Evolutionary conservation across 169 alveolate genomes (phyloP).

Genomic region (Neospora caninum): DNA sequence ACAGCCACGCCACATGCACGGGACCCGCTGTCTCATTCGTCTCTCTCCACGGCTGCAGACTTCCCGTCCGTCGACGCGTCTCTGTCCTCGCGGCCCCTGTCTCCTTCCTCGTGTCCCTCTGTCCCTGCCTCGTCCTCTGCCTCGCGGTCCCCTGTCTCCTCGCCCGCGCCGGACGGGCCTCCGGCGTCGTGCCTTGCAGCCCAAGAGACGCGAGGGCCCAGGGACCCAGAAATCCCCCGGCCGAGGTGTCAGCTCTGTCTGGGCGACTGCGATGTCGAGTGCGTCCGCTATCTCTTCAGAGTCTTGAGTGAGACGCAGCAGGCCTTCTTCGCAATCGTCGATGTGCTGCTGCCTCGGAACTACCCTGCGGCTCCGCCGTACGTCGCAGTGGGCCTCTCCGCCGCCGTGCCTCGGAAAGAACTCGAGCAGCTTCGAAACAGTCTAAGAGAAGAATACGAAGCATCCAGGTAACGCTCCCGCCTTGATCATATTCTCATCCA

Average conservation of each 20-base stretch:
- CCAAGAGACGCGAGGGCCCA: not conserved
- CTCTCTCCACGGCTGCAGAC: not conserved
- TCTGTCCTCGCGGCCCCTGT: not conserved
- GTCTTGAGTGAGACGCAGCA: not conserved
- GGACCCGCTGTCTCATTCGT: not conserved
- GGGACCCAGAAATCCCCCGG: not conserved
- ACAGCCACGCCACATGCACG: not conserved
- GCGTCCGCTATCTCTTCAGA: constrained; percentile 4
- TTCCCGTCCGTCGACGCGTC: not conserved
- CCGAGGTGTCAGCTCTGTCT: not conserved
- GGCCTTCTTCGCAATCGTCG: constrained; percentile 3
- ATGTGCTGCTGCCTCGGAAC: constrained; percentile 1
- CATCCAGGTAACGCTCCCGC: not conserved
- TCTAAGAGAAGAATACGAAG: not conserved
- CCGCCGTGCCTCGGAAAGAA: constrained; percentile 4
- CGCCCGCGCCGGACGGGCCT: not conserved
- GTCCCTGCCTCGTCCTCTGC: not conserved
- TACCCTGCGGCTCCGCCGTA: constrained; percentile 29
- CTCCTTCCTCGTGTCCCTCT: not conserved
- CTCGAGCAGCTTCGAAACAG: not conserved
- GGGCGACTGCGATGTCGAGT: not conserved
- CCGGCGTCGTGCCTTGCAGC: not conserved
- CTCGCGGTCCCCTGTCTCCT: not conserved
- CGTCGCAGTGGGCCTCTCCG: constrained; percentile 21
- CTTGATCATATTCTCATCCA: not conserved